Percentiles rank a stretch among this genome's conserved stretches.
Conservation (phyloP, 805 yeast species). For the Vanderwaltozyma yarrowii region DNA sequence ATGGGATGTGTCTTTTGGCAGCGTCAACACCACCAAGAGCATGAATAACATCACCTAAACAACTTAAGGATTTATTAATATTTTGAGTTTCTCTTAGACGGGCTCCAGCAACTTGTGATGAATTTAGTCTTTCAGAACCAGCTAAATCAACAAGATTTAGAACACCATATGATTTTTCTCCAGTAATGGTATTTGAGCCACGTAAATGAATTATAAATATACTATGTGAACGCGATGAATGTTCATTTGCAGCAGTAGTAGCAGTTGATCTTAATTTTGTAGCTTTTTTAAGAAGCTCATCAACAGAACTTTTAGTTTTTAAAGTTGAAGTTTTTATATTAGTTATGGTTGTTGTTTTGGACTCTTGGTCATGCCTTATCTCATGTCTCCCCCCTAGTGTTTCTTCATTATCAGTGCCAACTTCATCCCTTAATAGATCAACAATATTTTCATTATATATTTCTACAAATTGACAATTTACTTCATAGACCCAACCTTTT, state of each 20-base stretch:
- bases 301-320: slow-evolving; percentile 39
- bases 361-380: slow-evolving; percentile 55
- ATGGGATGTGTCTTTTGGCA: slow-evolving; percentile 63
- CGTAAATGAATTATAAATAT: slow-evolving; percentile 55
- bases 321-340: slow-evolving; percentile 46
- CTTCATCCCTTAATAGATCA: slow-evolving; percentile 44
- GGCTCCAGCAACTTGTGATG: slow-evolving; percentile 71
- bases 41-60: slow-evolving; percentile 81
- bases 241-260: slow-evolving; percentile 66
- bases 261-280: slow-evolving; percentile 63
- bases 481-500: slow-evolving; percentile 52
- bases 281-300: slow-evolving; percentile 42
- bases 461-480: slow-evolving; percentile 74
- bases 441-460: slow-evolving; percentile 76
- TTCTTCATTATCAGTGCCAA: slow-evolving; percentile 6
- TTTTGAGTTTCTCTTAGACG: slow-evolving; percentile 79
- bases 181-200: slow-evolving; percentile 44
- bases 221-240: slow-evolving; percentile 88
- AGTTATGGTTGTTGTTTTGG: slow-evolving; percentile 47
- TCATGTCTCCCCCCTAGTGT: slow-evolving; percentile 39
- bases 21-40: slow-evolving; percentile 47
- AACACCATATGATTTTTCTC: slow-evolving; percentile 43
- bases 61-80: slow-evolving; percentile 78
- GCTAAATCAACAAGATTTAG: slow-evolving; percentile 85
- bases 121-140: slow-evolving; percentile 78